Conservation (phyloP, 768 basidiomycete species). For the Podaxis sp. region DNA sequence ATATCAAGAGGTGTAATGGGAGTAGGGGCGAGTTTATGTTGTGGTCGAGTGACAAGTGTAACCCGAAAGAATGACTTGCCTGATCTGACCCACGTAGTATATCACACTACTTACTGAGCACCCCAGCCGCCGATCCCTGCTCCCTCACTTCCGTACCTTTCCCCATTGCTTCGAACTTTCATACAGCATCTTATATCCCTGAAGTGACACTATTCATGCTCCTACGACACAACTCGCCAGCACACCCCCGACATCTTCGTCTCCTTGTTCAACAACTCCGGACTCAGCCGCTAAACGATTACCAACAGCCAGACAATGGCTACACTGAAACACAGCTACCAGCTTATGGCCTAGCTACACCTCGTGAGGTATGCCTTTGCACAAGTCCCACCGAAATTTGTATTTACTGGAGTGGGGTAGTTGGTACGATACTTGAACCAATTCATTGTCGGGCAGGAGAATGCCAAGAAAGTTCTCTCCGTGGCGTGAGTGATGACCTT, state of each 20-base stretch:
- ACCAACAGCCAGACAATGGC: constrained; percentile 14
- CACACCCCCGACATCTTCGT: not conserved
- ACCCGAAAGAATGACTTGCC: not conserved
- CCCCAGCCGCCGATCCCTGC: not conserved
- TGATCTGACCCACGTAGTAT: not conserved
- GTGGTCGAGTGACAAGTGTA: not conserved
- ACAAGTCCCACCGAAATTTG: not conserved
- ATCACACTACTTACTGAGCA: not conserved
- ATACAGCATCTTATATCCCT: not conserved
- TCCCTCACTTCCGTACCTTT: not conserved
- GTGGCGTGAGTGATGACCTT: constrained; percentile 68
- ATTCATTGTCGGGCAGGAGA: constrained; percentile 88
- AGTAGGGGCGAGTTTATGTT: not conserved
- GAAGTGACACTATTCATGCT: constrained; percentile 7
- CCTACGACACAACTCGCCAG: not conserved
- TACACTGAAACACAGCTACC: constrained; percentile 19
- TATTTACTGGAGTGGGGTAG: constrained; percentile 33
- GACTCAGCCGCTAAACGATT: constrained; percentile 54
- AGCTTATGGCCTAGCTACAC: constrained; percentile 53
- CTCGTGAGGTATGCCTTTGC: constrained; percentile 35
- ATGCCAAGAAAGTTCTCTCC: constrained; percentile 89
- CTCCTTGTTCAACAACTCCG: constrained; percentile 36
- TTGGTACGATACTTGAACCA: constrained; percentile 82
- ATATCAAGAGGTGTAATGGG: not conserved
- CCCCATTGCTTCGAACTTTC: not conserved